Percentiles rank a stretch among this genome's conserved stretches.
phyloP scores from a whole-genome alignment of 345 rosid genomes.

The Arabidopsis arenosa region DNA sequence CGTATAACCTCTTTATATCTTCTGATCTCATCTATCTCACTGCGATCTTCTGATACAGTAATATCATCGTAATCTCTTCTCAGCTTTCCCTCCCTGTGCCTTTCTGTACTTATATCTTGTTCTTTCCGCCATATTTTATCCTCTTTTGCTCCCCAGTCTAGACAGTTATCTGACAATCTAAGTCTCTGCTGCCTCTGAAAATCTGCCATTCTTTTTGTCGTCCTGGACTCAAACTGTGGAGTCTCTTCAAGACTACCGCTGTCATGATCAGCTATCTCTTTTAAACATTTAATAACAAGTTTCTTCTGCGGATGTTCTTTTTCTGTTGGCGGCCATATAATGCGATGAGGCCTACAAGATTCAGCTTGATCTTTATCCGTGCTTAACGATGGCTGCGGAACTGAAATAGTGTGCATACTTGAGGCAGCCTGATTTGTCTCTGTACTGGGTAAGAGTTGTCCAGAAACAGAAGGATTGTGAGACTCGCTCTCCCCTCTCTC shows the following conservation, averaged over 20 bases:
- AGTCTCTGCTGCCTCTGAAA: slow-evolving; percentile 59
- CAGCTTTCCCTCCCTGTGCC: slow-evolving; percentile 56
- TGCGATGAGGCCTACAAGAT: slow-evolving; percentile 69
- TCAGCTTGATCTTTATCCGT: slow-evolving; percentile 63
- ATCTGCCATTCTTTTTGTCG: slow-evolving; percentile 80
- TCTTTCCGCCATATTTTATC: slow-evolving; percentile 83
- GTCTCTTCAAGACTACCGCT: slow-evolving; percentile 71
- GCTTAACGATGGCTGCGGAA: slow-evolving; percentile 57
- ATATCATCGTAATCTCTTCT: slow-evolving; percentile 52
- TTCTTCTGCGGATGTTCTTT: slow-evolving; percentile 74
- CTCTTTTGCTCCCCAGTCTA: slow-evolving; percentile 61
- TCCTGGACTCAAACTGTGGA: slow-evolving; percentile 63
- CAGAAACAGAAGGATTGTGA: slow-evolving; percentile 66
- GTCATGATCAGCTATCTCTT: slow-evolving; percentile 73
- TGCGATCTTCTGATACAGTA: slow-evolving; percentile 59
- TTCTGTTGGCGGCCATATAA: slow-evolving; percentile 82
- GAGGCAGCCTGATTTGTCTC: slow-evolving; percentile 61
- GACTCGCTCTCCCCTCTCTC: slow-evolving; percentile 64
- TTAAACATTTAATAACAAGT: slow-evolving; percentile 73
- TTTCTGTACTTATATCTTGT: slow-evolving; percentile 70
- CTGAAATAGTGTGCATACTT: slow-evolving; percentile 59
- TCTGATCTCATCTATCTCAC: slow-evolving; percentile 66
- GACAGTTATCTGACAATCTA: slow-evolving; percentile 50
- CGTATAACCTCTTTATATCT: slow-evolving; percentile 73
- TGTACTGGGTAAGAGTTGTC: slow-evolving; percentile 54